phyloP scores from a whole-genome alignment of 805 yeast genomes.

The Myxozyma sirexii region DNA sequence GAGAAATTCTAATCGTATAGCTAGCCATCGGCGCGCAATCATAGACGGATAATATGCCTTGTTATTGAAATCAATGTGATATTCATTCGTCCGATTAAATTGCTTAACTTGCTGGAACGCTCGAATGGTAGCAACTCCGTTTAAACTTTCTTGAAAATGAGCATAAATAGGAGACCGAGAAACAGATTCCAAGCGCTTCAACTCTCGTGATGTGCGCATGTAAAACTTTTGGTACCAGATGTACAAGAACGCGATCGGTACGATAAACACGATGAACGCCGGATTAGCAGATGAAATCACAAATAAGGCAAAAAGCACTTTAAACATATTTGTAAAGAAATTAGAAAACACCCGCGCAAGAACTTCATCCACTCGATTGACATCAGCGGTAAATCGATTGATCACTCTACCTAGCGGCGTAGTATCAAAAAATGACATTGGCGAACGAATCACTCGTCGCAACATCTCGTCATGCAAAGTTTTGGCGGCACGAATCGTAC shows the following conservation, averaged over 20 bases:
- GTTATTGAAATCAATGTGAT: slow-evolving; percentile 78
- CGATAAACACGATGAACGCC: slow-evolving; percentile 69
- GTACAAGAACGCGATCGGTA: slow-evolving; percentile 70
- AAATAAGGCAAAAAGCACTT: slow-evolving; percentile 60
- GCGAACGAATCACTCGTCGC: slow-evolving; percentile 72
- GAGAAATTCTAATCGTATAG: slow-evolving; percentile 85
- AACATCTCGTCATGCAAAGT: slow-evolving; percentile 75
- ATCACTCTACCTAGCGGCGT: slow-evolving; percentile 91
- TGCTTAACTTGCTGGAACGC: slow-evolving; percentile 69
- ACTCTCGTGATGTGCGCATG: slow-evolving; percentile 69
- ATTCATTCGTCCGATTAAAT: slow-evolving; percentile 57
- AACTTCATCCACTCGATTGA: slow-evolving; percentile 84
- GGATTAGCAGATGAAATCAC: slow-evolving; percentile 88
- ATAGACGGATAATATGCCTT: slow-evolving; percentile 89
- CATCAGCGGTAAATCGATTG: slow-evolving; percentile 88
- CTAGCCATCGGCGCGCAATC: slow-evolving; percentile 95
- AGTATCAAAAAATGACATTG: slow-evolving; percentile 93
- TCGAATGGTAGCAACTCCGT: slow-evolving; percentile 74
- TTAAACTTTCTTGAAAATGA: slow-evolving; percentile 76
- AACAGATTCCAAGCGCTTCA: slow-evolving; percentile 69
- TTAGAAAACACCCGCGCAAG: slow-evolving; percentile 44
- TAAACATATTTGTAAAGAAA: slow-evolving; percentile 42
- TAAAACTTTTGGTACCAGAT: slow-evolving; percentile 70
- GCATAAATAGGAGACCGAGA: slow-evolving; percentile 79
- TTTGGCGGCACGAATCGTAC: slow-evolving; percentile 72